These are phyloP conservation scores for Arthrobotrys entomopaga DNA, from an alignment of 2,329 filamentous ascomycete species.

Conservation along the genomic window DNA sequence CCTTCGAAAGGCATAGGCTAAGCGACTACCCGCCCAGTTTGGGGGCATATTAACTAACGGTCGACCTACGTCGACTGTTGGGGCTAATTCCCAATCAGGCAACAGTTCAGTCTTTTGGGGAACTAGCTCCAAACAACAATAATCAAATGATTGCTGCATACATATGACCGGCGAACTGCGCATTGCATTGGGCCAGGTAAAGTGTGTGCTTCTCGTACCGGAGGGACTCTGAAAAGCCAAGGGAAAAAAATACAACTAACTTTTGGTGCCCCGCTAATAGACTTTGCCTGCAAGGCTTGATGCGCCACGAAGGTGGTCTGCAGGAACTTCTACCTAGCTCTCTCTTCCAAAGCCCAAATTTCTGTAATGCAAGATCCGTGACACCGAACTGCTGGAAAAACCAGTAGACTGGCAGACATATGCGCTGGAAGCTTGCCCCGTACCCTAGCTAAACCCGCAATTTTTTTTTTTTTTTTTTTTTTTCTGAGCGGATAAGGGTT, in stretches of 20 bases:
- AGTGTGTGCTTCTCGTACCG: slow-evolving; percentile 1
- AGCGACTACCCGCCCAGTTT: slow-evolving; percentile 1
- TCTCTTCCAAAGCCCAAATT: slow-evolving; percentile 11
- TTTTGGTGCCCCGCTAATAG: slow-evolving; percentile 22
- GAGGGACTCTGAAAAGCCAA: background rate
- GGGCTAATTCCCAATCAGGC: slow-evolving; percentile 16
- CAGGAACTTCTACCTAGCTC: slow-evolving; percentile 15
- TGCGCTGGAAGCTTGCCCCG: slow-evolving; percentile 1
- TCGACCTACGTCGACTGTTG: slow-evolving; percentile 12
- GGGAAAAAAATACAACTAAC: slow-evolving; percentile 8
- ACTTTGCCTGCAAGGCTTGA: slow-evolving; percentile 12
- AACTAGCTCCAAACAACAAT: background rate
- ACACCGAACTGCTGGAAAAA: slow-evolving; percentile 29
- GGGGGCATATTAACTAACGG: slow-evolving; percentile 25
- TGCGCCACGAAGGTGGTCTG: slow-evolving; percentile 27
- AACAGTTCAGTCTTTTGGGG: slow-evolving; percentile 1
- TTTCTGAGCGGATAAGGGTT: slow-evolving; percentile 38
- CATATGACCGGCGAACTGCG: background rate
- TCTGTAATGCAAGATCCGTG: slow-evolving; percentile 29
- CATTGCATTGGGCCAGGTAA: background rate
- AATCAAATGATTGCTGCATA: background rate
- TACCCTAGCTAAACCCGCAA: slow-evolving; percentile 38
- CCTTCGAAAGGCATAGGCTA: too few relatives aligned
- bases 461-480: background rate
- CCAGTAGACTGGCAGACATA: slow-evolving; percentile 21